These are phyloP conservation scores for Chlorociboria aeruginascens DNA, from an alignment of 495 filamentous ascomycete species.

Conservation along the genomic window DNA sequence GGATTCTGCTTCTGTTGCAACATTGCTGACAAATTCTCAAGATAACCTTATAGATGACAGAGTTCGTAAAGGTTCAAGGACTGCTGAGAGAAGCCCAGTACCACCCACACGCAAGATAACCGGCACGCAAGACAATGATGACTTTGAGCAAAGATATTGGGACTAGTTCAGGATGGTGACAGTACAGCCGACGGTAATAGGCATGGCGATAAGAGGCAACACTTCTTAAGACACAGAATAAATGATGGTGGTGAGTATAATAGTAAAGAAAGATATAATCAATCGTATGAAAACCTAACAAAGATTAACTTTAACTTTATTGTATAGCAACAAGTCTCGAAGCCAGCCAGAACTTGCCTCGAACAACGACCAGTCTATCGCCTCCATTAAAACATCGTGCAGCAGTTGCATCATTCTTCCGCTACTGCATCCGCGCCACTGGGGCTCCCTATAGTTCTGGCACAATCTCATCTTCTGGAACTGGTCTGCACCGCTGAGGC, in stretches of 20 bases:
- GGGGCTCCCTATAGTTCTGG: constrained; percentile 11
- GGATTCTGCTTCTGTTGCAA: too few species aligned
- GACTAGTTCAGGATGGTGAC: not conserved
- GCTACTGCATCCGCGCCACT: too few species aligned
- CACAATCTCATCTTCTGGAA: constrained; percentile 12
- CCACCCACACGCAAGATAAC: too few species aligned
- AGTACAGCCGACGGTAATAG: not conserved
- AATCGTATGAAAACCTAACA: constrained; percentile 5
- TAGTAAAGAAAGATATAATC: constrained; percentile 4
- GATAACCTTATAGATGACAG: too few species aligned
- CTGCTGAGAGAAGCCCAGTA: not conserved
- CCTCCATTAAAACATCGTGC: constrained; percentile 1
- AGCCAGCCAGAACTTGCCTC: constrained; percentile 10
- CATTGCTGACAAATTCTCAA: too few species aligned
- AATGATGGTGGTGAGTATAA: not conserved
- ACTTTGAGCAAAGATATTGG: not conserved
- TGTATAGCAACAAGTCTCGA: constrained; percentile 9
- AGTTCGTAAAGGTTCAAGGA: not conserved
- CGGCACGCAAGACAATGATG: not conserved
- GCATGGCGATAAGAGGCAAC: not conserved
- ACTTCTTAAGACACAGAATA: not conserved
- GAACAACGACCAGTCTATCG: constrained; percentile 6
- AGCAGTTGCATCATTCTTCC: constrained; percentile 8
- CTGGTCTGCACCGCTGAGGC: not conserved
- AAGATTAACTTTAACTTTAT: constrained; percentile 11